Evolutionary conservation across 306 rosid species (phyloP).

Genomic region (Quercus parvula): DNA sequence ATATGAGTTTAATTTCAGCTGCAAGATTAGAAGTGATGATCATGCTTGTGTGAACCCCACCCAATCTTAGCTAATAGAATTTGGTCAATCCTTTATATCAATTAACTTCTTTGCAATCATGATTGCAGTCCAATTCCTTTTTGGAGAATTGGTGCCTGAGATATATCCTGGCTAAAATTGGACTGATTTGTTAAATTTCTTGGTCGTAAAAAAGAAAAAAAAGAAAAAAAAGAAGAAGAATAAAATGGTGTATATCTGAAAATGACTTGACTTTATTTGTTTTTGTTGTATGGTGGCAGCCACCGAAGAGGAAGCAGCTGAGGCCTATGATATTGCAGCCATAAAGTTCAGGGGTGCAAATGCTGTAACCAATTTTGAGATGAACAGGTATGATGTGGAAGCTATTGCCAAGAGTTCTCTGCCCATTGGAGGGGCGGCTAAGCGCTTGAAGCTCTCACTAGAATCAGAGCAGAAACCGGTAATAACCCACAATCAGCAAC

Average conservation of each 20-base stretch:
- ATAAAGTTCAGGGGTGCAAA: slow-evolving; percentile 88
- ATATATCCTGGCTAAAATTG: no score
- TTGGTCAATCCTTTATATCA: background rate
- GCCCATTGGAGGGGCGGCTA: slow-evolving; percentile 91
- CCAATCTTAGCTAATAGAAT: background rate
- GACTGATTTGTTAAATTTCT: no score
- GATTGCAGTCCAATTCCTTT: no score
- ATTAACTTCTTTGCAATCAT: no score
- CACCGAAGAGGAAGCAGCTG: slow-evolving; percentile 96
- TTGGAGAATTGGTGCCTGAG: no score
- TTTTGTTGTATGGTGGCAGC: slow-evolving; percentile 42
- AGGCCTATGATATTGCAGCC: slow-evolving; percentile 94
- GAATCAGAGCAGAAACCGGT: slow-evolving; percentile 60
- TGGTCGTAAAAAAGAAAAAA: no score
- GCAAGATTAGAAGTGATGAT: background rate
- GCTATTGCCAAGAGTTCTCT: slow-evolving; percentile 75
- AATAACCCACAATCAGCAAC: slow-evolving; percentile 32
- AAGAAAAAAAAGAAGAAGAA: no score
- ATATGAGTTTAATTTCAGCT: background rate
- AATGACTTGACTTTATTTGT: background rate
- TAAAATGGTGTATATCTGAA: no score
- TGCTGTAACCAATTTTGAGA: slow-evolving; percentile 95
- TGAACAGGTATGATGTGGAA: slow-evolving; percentile 88
- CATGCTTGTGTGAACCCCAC: background rate
- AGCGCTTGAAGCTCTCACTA: slow-evolving; percentile 72